These are phyloP conservation scores for Acanthamoeba culbertsoni DNA, from an alignment of 208 protist species.

Conservation along the genomic window DNA sequence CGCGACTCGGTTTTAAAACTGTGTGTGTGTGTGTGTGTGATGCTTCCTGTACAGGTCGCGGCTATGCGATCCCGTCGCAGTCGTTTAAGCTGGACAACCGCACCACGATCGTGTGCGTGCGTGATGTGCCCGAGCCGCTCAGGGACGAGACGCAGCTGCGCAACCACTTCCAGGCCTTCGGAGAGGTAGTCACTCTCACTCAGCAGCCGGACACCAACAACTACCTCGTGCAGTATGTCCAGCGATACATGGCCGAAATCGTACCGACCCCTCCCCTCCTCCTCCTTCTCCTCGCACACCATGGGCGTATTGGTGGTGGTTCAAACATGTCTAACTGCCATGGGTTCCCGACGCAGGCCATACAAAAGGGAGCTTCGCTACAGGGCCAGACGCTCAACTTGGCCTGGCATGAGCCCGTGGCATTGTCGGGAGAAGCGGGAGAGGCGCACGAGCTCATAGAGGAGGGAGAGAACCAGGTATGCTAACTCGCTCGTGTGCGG, in stretches of 20 bases:
- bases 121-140: background rate
- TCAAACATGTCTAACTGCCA: too few relatives aligned
- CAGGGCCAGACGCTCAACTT: background rate
- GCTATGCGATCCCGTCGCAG: background rate
- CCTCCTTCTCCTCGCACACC: background rate
- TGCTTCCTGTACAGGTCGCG: background rate
- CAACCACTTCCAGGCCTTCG: slow-evolving; percentile 41
- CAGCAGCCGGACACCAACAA: slow-evolving; percentile 1
- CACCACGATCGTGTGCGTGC: slow-evolving; percentile 11
- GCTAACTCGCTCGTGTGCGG: too few relatives aligned
- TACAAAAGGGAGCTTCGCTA: background rate
- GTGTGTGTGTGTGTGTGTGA: too few relatives aligned
- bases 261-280: background rate
- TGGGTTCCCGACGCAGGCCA: background rate
- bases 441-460: background rate
- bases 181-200: background rate
- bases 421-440: background rate
- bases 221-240: background rate
- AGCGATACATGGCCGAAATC: slow-evolving; percentile 19
- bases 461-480: background rate
- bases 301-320: background rate
- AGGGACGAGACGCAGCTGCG: background rate
- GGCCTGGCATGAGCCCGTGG: background rate
- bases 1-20: too few relatives aligned
- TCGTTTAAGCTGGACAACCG: slow-evolving; percentile 51